phyloP scores from a whole-genome alignment of 192 early-diverging fungal genomes.

The Coemansia nantahalensis region DNA sequence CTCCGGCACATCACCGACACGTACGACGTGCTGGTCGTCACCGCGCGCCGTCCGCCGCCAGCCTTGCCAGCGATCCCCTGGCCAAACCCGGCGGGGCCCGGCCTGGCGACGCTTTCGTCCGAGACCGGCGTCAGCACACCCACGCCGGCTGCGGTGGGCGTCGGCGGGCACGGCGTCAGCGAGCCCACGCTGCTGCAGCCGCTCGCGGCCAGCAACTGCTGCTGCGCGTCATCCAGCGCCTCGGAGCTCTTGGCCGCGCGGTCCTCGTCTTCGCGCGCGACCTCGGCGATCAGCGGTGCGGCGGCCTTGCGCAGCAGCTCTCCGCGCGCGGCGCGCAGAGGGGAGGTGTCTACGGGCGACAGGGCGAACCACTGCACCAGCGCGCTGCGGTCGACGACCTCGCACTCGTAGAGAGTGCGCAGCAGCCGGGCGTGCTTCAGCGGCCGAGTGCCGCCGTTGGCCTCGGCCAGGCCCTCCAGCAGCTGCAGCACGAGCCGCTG shows the following conservation, averaged over 20 bases:
- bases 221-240: constrained; percentile 26
- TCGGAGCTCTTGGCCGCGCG: not conserved
- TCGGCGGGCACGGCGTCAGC: constrained; percentile 21
- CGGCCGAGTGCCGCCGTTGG: constrained; percentile 27
- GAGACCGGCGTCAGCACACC: constrained; percentile 41
- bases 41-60: not conserved
- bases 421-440: constrained; percentile 27
- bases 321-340: constrained; percentile 9
- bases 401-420: constrained; percentile 43
- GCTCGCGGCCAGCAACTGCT: constrained; percentile 13
- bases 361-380: constrained; percentile 32
- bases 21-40: constrained; percentile 14
- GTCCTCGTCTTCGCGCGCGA: constrained; percentile 5
- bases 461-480: constrained; percentile 42
- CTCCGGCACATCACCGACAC: constrained; percentile 17
- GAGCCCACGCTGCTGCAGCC: not conserved
- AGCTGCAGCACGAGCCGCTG: constrained; percentile 36
- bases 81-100: too few species aligned
- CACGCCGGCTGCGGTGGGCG: not conserved
- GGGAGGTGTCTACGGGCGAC: constrained; percentile 1
- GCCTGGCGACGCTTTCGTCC: constrained; percentile 12
- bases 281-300: constrained; percentile 24
- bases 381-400: constrained; percentile 36
- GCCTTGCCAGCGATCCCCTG: constrained; percentile 1
- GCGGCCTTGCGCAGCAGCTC: constrained; percentile 37